Evolutionary conservation across 2,329 filamentous ascomycete species (phyloP), one percentile per base, ranked within the genome.

Genomic region (Ceratocystis destructans): DNA sequence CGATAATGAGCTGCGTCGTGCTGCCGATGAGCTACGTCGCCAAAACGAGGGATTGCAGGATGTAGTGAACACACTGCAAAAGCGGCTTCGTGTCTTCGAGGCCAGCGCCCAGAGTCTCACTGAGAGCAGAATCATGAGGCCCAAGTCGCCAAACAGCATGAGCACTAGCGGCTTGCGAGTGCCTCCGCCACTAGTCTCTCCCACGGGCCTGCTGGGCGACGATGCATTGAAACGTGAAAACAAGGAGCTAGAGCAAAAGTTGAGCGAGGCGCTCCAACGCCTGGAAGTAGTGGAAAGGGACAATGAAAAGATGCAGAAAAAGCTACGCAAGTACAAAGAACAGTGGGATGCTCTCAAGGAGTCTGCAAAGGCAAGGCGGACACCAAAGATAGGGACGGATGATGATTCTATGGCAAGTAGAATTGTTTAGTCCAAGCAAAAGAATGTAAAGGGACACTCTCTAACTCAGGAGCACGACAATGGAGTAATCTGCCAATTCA

Each of bases 11-110:
- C 72, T 88, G 87, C 2, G 79, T 90, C 69, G 65, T 20, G 62
- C 57, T 10, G 62, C 57, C 12, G 94, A 99, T 75, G 94, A 99
- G 75, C 81, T 97, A 8, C 86, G 88, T 69, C 83, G 93, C 62
- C 90, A 97, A 73, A 99, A 97, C 74, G 83, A 88, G 69, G 89
- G 88, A 8, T 81, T 97, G 63, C 93, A 94, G 72, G 84, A 88
- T 67, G 86, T 91, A 71, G 84, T 96, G 7, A 92, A 97, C 75
- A 90, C 90, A 62, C 82, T 96, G 45, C 89, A 88, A 69, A 89
- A 88, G 71, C 85, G 93, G 0, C 82, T 99, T n/a, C 89, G 94
- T 71, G 88, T 91, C 69, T 99, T 96, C 77, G 93, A 99, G 75
- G 87, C 90, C 48, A 92, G 90, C 71, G 90, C 91, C 0, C 94